Evolutionary conservation across 495 filamentous ascomycete genomes (phyloP).

Genomic region (Collariella sp.): DNA sequence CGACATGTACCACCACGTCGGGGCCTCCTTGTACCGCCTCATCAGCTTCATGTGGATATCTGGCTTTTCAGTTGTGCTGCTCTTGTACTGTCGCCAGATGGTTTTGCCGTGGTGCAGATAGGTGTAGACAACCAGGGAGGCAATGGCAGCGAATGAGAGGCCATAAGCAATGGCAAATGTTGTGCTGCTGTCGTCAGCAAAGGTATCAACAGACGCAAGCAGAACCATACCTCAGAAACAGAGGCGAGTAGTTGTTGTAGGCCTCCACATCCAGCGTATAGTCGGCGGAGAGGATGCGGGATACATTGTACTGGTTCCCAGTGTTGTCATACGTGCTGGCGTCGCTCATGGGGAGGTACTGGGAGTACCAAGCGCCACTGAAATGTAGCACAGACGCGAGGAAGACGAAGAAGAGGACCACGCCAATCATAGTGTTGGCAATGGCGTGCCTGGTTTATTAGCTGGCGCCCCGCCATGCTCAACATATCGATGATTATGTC

Average conservation of each 20-base stretch:
- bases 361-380: slow-evolving; percentile 55
- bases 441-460: slow-evolving; percentile 39
- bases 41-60: slow-evolving; percentile 56
- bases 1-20: slow-evolving; percentile 48
- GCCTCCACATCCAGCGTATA: slow-evolving; percentile 45
- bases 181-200: slow-evolving; percentile 33
- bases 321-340: slow-evolving; percentile 57
- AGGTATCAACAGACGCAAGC: background rate
- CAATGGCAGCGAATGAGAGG: slow-evolving; percentile 61
- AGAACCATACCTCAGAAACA: slow-evolving; percentile 45
- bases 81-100: slow-evolving; percentile 50
- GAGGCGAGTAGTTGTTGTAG: slow-evolving; percentile 53
- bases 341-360: slow-evolving; percentile 51
- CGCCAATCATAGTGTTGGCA: slow-evolving; percentile 54
- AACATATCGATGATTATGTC: too few species aligned
- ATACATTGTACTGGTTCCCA: slow-evolving; percentile 46
- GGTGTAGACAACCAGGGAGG: slow-evolving; percentile 56
- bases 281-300: slow-evolving; percentile 42
- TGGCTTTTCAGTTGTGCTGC: slow-evolving; percentile 49
- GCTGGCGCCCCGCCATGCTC: background rate
- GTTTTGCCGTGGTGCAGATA: slow-evolving; percentile 56
- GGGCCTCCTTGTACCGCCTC: slow-evolving; percentile 50
- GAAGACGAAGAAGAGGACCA: slow-evolving; percentile 46
- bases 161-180: slow-evolving; percentile 59
- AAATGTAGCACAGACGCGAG: slow-evolving; percentile 48